Base-by-base conservation (phyloP, 345 rosid species). In the Triadica sebifera region DNA sequence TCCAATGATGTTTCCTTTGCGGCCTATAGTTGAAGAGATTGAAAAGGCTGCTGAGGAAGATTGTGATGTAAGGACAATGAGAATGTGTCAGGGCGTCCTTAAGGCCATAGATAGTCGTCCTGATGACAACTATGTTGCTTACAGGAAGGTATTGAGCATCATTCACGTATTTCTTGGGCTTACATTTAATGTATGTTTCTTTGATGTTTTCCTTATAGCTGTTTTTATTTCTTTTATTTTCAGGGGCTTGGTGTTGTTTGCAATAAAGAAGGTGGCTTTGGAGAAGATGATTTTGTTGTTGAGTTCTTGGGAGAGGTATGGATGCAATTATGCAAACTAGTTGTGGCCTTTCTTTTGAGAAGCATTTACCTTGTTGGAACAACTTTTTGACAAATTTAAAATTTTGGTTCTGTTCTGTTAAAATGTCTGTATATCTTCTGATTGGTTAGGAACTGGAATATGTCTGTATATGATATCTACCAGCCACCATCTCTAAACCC, bases 241-340 rank as follows among this genome's bases (percentile, higher is more conserved):
- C 76, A 96, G 99, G 99, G 99, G 51, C 97, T 96, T 70, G 99
- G 99, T 58, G 99, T 96, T 80, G 96, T 96, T 79, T 96, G 99
- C 89, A 86, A 91, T 85, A 96, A 93, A 84, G 86, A 87, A 83
- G 90, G 89, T 83, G 99, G 99, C 73, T 96, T 96, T 82, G 92
- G 84, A 74, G 88, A 79, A 57, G 98, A 96, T n/a, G 99, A 96
- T 81, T 96, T 96, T 81, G 93, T 96, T 85, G 98, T 96, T 78
- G 98, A 96, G 81, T 96, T 96, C 85, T 80, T 96, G 81, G 99
- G 99, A 86, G 99, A 96, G 99, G 99, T 96, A 83, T 68, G 83
- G 78, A 65, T 82, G 62, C 37, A 5, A 57, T 1, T 57, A 5
- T 57, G 65, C 64, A 52, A 67, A 75, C 37, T 5, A 43, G 8